These are phyloP conservation scores for Solanum dulcamara DNA, from an alignment of 257 asterid species.

Conservation along the genomic window DNA sequence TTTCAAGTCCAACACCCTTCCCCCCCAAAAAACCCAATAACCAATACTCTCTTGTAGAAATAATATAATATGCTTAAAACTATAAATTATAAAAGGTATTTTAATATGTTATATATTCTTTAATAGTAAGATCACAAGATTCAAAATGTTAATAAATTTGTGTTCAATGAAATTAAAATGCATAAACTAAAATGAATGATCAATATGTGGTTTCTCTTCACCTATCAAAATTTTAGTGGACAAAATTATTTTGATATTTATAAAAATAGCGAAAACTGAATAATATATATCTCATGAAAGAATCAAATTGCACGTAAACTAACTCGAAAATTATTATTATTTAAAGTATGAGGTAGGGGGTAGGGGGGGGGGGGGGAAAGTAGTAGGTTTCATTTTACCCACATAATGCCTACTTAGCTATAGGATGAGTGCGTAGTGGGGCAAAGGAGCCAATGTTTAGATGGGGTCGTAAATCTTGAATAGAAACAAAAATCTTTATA, in stretches of 20 bases:
- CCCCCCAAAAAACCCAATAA: too few species aligned
- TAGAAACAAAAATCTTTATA: not conserved
- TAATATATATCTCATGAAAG: not conserved
- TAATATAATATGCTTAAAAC: too few species aligned
- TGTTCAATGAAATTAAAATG: not conserved
- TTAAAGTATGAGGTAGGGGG: not conserved
- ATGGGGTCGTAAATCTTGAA: not conserved
- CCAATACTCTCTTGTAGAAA: too few species aligned
- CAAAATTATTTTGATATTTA: not conserved
- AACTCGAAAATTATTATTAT: not conserved
- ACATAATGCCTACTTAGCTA: conserved; percentile 17
- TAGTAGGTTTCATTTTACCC: not conserved
- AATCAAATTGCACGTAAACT: not conserved
- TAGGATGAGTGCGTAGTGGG: conserved; percentile 36
- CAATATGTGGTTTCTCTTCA: not conserved
- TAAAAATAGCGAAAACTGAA: accelerated
- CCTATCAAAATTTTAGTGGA: not conserved
- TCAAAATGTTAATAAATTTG: too few species aligned
- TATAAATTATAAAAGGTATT: too few species aligned
- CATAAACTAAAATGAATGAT: too few species aligned
- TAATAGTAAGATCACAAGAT: too few species aligned
- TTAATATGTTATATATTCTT: too few species aligned
- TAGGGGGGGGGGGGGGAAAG: not conserved
- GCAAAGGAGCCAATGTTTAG: conserved; percentile 3
- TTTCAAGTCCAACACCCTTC: too few species aligned